These are phyloP conservation scores for Gynostemma pentaphyllum DNA, from an alignment of 306 rosid genomes.

Conservation along the genomic window DNA sequence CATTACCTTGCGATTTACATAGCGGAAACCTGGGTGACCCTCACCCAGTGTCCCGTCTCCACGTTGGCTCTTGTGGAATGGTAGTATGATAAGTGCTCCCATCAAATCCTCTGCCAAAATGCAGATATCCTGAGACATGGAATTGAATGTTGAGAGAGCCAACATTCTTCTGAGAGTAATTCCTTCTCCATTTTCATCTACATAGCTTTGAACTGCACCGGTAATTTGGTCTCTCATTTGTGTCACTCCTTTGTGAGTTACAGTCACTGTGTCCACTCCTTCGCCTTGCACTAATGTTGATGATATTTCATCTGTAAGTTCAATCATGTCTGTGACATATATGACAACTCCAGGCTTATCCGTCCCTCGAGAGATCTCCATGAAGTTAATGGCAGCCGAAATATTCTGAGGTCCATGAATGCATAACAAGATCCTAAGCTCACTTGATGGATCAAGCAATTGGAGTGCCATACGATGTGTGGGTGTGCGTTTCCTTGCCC, in stretches of 20 bases:
- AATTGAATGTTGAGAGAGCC: conserved; percentile 46
- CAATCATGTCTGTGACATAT: conserved; percentile 64
- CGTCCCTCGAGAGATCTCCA: conserved; percentile 66
- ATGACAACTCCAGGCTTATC: conserved; percentile 49
- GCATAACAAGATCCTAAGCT: conserved; percentile 50
- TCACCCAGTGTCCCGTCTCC: conserved; percentile 42
- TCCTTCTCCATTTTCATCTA: conserved; percentile 31
- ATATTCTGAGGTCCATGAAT: conserved; percentile 61
- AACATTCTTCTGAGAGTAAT: conserved; percentile 38
- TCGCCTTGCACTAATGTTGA: conserved; percentile 35
- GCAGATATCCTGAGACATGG: conserved; percentile 55
- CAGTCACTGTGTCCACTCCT: conserved; percentile 31
- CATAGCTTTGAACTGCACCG: conserved; percentile 35
- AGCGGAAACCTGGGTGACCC: conserved; percentile 59
- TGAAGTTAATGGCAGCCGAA: conserved; percentile 48
- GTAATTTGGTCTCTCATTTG: conserved; percentile 61
- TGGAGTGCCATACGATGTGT: conserved; percentile 67
- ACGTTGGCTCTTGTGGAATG: conserved; percentile 60
- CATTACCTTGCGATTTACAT: conserved; percentile 75
- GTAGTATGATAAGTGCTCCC: conserved; percentile 66
- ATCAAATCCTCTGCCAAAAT: conserved; percentile 59
- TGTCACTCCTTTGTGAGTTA: conserved; percentile 31
- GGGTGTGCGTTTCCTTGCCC: conserved; percentile 60
- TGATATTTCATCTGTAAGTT: conserved; percentile 53
- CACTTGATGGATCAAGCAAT: conserved; percentile 45